Conservation (phyloP, 108 stramenopile species). For the Pseudonitzschia delicatissima region DNA sequence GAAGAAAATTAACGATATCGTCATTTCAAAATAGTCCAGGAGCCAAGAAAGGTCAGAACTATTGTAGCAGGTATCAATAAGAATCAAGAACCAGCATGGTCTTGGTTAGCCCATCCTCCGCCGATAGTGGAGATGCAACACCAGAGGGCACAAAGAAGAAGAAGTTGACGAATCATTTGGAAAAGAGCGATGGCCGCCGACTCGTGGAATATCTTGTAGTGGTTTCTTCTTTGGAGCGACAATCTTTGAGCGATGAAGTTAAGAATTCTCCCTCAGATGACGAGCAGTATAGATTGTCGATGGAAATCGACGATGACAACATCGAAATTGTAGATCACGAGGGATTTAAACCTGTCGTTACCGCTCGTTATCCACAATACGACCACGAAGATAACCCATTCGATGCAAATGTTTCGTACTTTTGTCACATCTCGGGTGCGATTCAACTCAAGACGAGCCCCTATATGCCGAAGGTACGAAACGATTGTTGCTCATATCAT, state of each 20-base stretch:
- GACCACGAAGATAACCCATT: constrained; percentile 79
- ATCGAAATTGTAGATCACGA: constrained; percentile 38
- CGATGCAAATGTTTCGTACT: constrained; percentile 62
- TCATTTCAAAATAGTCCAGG: neutral
- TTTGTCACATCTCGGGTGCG: constrained; percentile 71
- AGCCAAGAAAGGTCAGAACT: neutral
- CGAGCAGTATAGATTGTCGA: constrained; percentile 26
- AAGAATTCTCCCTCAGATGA: constrained; percentile 2
- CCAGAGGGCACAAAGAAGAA: constrained; percentile 32
- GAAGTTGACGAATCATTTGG: constrained; percentile 16
- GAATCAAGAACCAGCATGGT: constrained; percentile 16
- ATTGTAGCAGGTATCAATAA: neutral
- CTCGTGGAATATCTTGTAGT: constrained; percentile 89
- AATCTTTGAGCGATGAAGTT: neutral
- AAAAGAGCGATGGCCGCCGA: constrained; percentile 45
- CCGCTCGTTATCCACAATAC: constrained; percentile 64
- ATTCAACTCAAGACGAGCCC: constrained; percentile 44
- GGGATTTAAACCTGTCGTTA: constrained; percentile 60
- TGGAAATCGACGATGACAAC: constrained; percentile 31
- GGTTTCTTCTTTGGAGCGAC: constrained; percentile 42
- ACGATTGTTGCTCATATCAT: too few species aligned
- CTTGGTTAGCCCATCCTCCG: constrained; percentile 25
- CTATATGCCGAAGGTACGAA: constrained; percentile 76
- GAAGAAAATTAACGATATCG: neutral
- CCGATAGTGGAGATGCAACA: constrained; percentile 8